These are phyloP conservation scores for Takashimella koratensis DNA, from an alignment of 1,284 basidiomycete genomes.

Conservation along the genomic window DNA sequence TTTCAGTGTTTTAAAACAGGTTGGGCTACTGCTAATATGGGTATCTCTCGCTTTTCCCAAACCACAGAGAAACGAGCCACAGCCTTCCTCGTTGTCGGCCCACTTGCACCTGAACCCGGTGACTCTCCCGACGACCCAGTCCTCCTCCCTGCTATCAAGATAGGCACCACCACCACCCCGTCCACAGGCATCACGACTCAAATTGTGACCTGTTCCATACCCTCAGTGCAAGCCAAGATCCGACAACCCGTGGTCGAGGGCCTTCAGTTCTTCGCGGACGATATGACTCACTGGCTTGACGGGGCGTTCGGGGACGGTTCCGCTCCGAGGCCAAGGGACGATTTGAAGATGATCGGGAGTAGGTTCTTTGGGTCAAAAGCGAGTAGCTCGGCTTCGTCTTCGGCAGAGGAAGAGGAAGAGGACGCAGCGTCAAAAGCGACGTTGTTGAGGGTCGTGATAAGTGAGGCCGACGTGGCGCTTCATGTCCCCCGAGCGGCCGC, in stretches of 20 bases:
- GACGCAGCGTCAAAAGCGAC: slow-evolving; percentile 27
- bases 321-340: slow-evolving; percentile 51
- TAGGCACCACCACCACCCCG: slow-evolving; percentile 29
- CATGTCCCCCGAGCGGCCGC: slow-evolving; percentile 25
- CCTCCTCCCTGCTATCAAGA: slow-evolving; percentile 48
- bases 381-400: slow-evolving; percentile 43
- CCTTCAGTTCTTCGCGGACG: slow-evolving; percentile 81
- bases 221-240: slow-evolving; percentile 62
- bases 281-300: slow-evolving; percentile 65
- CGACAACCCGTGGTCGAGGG: slow-evolving; percentile 60
- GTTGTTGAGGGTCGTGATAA: slow-evolving; percentile 28
- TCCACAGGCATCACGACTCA: slow-evolving; percentile 21
- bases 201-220: slow-evolving; percentile 53
- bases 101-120: slow-evolving; percentile 34
- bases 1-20: too few species aligned
- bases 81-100: slow-evolving; percentile 41
- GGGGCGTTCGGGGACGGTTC: slow-evolving; percentile 43
- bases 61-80: slow-evolving; percentile 29
- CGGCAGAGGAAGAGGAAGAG: slow-evolving; percentile 45
- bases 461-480: slow-evolving; percentile 31
- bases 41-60: too few species aligned
- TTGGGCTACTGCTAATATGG: too few species aligned
- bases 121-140: slow-evolving; percentile 24
- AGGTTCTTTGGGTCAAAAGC: slow-evolving; percentile 67
- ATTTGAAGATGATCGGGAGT: slow-evolving; percentile 75